Evolutionary conservation across 371 early-diverging fungal genomes (phyloP).

Genomic region (Amoeboaphelidium occidentale): DNA sequence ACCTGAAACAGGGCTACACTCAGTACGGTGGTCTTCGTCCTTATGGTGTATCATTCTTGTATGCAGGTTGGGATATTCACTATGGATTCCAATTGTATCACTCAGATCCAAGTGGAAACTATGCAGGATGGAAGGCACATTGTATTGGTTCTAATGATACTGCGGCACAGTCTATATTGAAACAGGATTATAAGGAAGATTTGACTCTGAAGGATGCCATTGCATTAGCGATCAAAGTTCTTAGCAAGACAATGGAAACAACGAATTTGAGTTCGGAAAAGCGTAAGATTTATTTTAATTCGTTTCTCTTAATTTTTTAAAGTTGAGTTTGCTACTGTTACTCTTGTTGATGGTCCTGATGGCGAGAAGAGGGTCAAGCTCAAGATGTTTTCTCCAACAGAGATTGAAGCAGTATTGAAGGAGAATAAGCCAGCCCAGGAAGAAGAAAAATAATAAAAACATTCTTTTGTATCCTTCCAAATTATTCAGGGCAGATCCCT

Average conservation of each 20-base stretch:
- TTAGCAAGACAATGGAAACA: slow-evolving; percentile 86
- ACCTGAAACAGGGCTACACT: slow-evolving; percentile 95
- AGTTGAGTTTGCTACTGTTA: no score
- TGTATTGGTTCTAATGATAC: slow-evolving; percentile 89
- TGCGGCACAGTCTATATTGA: slow-evolving; percentile 68
- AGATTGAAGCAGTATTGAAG: no score
- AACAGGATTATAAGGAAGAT: slow-evolving; percentile 11
- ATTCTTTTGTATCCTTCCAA: no score
- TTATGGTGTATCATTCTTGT: slow-evolving; percentile 94
- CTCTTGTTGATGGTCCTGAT: no score
- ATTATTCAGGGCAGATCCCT: no score
- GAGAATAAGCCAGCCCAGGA: no score
- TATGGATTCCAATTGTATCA: slow-evolving; percentile 89
- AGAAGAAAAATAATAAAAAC: no score
- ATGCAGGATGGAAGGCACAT: slow-evolving; percentile 94
- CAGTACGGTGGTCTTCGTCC: slow-evolving; percentile 96
- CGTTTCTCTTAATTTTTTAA: no score
- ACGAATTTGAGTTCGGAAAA: slow-evolving; percentile 69
- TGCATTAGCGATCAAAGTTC: slow-evolving; percentile 64
- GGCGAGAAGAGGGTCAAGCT: no score
- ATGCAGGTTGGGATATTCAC: slow-evolving; percentile 78
- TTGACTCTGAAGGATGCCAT: slow-evolving; percentile 38
- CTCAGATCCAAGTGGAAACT: slow-evolving; percentile 97
- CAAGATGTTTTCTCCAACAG: no score
- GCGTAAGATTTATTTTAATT: slow-evolving; percentile 40